Evolutionary conservation across 2,329 filamentous ascomycete genomes (phyloP), one percentile per base, ranked within the genome.

Genomic region (Claviceps maximensis): DNA sequence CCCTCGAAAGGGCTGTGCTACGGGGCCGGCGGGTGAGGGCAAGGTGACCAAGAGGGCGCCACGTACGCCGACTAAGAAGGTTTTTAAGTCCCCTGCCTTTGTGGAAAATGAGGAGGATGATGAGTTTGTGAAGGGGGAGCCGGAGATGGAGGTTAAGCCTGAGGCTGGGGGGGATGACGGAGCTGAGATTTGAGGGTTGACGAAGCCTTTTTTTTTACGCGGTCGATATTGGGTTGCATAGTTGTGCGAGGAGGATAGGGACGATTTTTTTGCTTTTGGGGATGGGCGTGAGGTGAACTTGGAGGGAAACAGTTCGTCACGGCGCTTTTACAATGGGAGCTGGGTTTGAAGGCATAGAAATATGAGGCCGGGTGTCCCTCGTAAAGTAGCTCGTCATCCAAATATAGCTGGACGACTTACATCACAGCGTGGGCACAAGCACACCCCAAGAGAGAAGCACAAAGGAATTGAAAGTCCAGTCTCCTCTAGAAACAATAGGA

Each of bases 21-120:
- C 53, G 41, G 56, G 61, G 19, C 48, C 58, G 5, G 50, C 55
- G 36, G 55, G 57, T 1, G 57, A 63, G 7, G 54, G 54, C 41
- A 67, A 63, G 55, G 60, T 70, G 13, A 53, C 60, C 51, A 70
- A 68, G 60, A 68, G 64, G 55, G 55, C 27, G 13, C 58, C 61
- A 4, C 59, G 60, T 1, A 57, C 62, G 8, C 57, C 63, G 1
- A 62, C 62, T 44, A 69, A 68, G 63, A 65, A 63, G 58, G 53
- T 23, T 13, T 44, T 42, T 36, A 68, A 65, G 47, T 45, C 27
- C 48, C 51, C 38, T 41, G 51, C 27, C 41, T 52, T 29, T 49
- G 49, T 33, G 21, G 57, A 57, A 36, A 56, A 56, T 17, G 57
- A 57, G 13, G 55, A 56, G 1, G 54, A 56, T 4, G 53, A 50